Conservation (phyloP, 1,284 basidiomycete species). For the Dichomitus squalens region DNA sequence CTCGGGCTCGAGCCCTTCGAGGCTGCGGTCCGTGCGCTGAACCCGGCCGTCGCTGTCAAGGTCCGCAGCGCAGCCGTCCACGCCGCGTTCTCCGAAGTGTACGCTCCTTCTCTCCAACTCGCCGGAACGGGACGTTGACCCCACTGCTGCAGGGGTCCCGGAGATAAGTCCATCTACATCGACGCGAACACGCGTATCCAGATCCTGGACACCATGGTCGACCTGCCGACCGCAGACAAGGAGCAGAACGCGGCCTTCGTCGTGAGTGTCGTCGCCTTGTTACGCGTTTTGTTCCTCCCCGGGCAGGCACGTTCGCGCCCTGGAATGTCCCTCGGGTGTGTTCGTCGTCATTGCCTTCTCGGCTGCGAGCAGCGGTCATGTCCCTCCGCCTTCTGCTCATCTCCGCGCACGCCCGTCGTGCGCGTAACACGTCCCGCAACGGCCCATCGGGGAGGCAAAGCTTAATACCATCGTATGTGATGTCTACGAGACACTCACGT, state of each 20-base stretch:
- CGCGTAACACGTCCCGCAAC: neutral
- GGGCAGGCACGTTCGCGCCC: neutral
- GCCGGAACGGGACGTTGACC: neutral
- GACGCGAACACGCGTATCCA: constrained; percentile 74
- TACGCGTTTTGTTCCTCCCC: neutral
- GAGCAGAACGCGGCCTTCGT: constrained; percentile 86
- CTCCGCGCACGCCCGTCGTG: constrained; percentile 2
- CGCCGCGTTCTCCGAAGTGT: constrained; percentile 76
- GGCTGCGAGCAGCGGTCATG: neutral
- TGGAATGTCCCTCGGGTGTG: neutral
- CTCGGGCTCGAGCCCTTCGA: constrained; percentile 70
- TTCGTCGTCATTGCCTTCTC: neutral
- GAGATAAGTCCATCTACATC: constrained; percentile 63
- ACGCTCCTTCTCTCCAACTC: constrained; percentile 30
- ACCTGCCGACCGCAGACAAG: constrained; percentile 77
- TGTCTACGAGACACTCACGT: neutral
- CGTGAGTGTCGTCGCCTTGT: constrained; percentile 42
- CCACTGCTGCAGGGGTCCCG: constrained; percentile 40
- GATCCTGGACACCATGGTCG: constrained; percentile 66
- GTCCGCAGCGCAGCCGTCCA: constrained; percentile 78
- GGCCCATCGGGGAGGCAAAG: neutral
- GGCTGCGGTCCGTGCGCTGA: constrained; percentile 70
- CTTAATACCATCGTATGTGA: neutral
- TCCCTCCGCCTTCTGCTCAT: constrained; percentile 1
- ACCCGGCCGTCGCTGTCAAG: constrained; percentile 83